Percentiles rank a stretch among this genome's conserved stretches.
phyloP scores from a whole-genome alignment of 2,329 filamentous ascomycete species.

The Fusarium devonianum region DNA sequence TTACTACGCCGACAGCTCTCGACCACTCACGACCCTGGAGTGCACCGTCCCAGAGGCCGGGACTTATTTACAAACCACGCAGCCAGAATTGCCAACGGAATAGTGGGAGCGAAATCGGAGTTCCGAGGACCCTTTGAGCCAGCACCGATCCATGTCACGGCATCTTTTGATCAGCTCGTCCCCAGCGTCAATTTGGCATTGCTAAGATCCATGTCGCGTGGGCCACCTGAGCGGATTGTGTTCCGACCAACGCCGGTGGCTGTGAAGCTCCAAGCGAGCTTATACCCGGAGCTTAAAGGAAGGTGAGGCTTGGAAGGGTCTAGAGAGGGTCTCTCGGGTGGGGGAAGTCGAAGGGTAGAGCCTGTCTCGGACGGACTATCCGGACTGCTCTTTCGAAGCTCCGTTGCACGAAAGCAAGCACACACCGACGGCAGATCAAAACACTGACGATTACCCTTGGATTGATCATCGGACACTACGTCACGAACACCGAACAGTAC shows the following conservation, averaged over 20 bases:
- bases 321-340: constrained; percentile 19
- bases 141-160: constrained; percentile 9
- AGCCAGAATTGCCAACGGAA: constrained; percentile 19
- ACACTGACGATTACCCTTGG: background rate
- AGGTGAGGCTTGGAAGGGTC: constrained; percentile 6
- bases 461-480: background rate
- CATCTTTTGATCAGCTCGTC: constrained; percentile 22
- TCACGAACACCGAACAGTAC: constrained; percentile 6
- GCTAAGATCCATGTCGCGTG: constrained; percentile 14
- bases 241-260: constrained; percentile 34
- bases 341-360: constrained; percentile 12
- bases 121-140: constrained; percentile 24
- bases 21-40: background rate
- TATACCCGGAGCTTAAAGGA: background rate
- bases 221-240: constrained; percentile 12
- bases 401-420: constrained; percentile 7
- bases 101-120: constrained; percentile 37
- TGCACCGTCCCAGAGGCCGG: background rate
- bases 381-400: constrained; percentile 7
- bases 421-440: constrained; percentile 3
- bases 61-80: constrained; percentile 19
- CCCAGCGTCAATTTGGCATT: constrained; percentile 11
- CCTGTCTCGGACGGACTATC: constrained; percentile 14
- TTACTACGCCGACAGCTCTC: constrained; percentile 1
- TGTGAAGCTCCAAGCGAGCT: constrained; percentile 19